These are phyloP conservation scores for Penicillium crystallinum DNA, from an alignment of 495 filamentous ascomycete species.

Conservation along the genomic window DNA sequence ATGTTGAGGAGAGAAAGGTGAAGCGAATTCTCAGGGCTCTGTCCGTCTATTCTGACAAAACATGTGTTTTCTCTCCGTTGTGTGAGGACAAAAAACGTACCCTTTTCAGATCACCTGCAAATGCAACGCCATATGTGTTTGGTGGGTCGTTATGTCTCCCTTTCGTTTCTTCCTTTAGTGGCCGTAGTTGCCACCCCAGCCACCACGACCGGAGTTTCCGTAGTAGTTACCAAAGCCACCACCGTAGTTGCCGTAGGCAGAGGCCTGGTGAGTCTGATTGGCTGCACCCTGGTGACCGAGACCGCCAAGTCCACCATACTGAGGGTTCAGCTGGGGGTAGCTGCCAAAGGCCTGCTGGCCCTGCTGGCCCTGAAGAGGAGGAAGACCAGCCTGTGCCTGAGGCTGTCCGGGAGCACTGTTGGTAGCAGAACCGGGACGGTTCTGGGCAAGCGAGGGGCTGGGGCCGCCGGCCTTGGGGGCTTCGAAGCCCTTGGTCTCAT, in stretches of 20 bases:
- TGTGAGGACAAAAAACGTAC: constrained; percentile 21
- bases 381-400: constrained; percentile 54
- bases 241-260: constrained; percentile 52
- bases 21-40: constrained; percentile 24
- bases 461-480: constrained; percentile 72
- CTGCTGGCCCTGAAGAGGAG: constrained; percentile 69
- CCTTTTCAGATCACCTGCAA: constrained; percentile 30
- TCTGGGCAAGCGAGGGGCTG: constrained; percentile 75
- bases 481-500: constrained; percentile 75
- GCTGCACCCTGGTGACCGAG: constrained; percentile 58
- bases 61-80: constrained; percentile 5
- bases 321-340: constrained; percentile 71
- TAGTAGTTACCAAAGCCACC: constrained; percentile 71
- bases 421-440: constrained; percentile 78
- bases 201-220: constrained; percentile 29
- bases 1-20: constrained; percentile 29
- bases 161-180: constrained; percentile 8
- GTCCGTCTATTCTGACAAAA: constrained; percentile 18
- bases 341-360: constrained; percentile 63
- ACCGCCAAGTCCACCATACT: constrained; percentile 67
- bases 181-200: constrained; percentile 14
- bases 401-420: constrained; percentile 64
- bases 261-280: constrained; percentile 57
- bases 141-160: constrained; percentile 11
- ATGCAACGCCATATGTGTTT: constrained; percentile 37